Base-by-base conservation (phyloP, 2,329 filamentous ascomycete species). In the Colletotrichum trifolii region DNA sequence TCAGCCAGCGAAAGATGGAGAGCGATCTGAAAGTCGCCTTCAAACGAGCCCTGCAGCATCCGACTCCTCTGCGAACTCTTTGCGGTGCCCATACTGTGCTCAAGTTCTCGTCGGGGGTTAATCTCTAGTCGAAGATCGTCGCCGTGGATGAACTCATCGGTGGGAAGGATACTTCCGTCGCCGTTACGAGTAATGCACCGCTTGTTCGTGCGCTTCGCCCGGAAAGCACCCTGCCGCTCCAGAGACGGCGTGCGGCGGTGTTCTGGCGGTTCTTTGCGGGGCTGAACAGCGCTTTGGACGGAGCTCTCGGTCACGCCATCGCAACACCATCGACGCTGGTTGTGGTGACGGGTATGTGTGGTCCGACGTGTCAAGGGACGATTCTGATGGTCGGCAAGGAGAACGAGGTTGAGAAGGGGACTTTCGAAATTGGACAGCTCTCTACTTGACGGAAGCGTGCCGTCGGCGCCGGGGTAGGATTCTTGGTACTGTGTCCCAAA, bases 171-270 rank as follows among this genome's bases (percentile, higher is more conserved):
- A 2, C 35, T 36, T 25, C 25, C 4, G 25, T 25, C 25, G 25
- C 25, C 25, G 25, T 25, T 25, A 5, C 25, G 5, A 25, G 25
- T 25, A 5, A 25, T 25, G 25, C 25, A 25, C 25, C 4, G 25
- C 71, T 77, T 81, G 54, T 73, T 67, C 0, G 80, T 82, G 17
- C 73, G 73, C 4, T 73, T 72, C 49, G 82, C 80, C 48, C 78
- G 74, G 45, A 84, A 84, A 6, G 82, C 82, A 47, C 82, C 80
- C 68, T 84, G 77, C 9, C 82, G 74, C 67, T 82, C 81, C 25
- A 84, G 75, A 1, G 82, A 8, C 72, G 73, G 8, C 78, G 75
- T 57, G 6, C 64, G 60, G 38, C 57, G n/a, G 66, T 65, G 34
- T 77, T 73, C 12, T 73, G 72, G 12, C 2, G 79, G 79, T 3